Evolutionary conservation across 129 eudicot species (phyloP).

Genomic region (Chrysanthemum makinoi): DNA sequence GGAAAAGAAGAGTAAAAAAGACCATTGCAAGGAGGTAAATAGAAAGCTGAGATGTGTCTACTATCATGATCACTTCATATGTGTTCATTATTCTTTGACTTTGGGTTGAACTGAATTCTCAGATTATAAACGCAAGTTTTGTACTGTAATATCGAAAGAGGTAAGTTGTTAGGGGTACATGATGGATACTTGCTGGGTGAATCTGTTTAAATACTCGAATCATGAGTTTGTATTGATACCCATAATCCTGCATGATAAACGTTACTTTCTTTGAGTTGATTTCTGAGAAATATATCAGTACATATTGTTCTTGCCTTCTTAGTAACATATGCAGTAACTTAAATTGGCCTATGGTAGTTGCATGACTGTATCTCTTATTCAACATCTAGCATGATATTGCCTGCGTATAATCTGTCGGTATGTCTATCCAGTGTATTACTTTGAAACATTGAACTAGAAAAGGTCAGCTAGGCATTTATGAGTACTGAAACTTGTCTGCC

Average conservation of each 20-base stretch:
- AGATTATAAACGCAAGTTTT: constrained; percentile 23
- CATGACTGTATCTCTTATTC: no score
- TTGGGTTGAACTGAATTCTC: constrained; percentile 20
- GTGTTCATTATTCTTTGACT: constrained; percentile 14
- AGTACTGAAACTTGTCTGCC: no score
- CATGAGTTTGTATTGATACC: constrained; percentile 8
- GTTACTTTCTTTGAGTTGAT: not conserved
- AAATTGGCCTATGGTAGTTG: no score
- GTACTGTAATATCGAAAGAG: constrained; percentile 16
- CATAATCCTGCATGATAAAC: not conserved
- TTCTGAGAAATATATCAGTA: no score
- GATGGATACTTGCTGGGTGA: constrained; percentile 23
- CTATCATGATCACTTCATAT: constrained; percentile 25
- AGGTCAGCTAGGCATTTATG: no score
- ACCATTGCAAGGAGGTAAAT: constrained; percentile 25
- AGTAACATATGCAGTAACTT: no score
- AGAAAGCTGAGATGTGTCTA: constrained; percentile 23
- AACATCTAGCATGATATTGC: no score
- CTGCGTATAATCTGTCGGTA: no score
- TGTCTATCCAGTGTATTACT: no score
- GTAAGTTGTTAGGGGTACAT: constrained; percentile 27
- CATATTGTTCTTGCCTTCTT: no score
- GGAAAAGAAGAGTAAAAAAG: constrained; percentile 5
- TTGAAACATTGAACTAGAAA: no score
- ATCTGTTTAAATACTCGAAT: constrained; percentile 13